Evolutionary conservation across 805 yeast species (phyloP), one percentile per base, ranked within the genome.

Genomic region (Yarrowia divulgata): DNA sequence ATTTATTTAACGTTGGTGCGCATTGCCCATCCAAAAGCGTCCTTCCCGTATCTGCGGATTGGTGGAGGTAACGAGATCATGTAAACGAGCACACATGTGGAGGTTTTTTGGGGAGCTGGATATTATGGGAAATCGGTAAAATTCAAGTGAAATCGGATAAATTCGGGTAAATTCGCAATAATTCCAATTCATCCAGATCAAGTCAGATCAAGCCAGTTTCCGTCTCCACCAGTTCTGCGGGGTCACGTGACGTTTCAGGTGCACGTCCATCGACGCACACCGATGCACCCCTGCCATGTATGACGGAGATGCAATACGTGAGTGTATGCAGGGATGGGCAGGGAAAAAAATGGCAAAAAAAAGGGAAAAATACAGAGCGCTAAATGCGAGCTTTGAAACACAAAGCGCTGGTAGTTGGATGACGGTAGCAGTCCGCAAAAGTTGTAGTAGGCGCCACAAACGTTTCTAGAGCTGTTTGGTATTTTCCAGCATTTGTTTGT

Each of bases 1-100:
- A 45, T 45, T 19, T 29, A 8, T 50, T 50, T 34, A 34, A 9
- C 1, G 42, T 35, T 52, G 9, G 42, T n/a, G 58, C 58, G 58
- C 58, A 52, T 52, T 52, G 58, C 58, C 32, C 19, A 52, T 52
- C 58, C 58, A 35, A 52, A 52, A 35, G 58, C 58, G 58, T 52
- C 58, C n/a, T 9, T 32, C 40, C 37, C 18, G 37, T 34, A 50
- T 23, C 18, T 2, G 50, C 50, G n/a, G 8, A 9, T 29, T 29
- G 54, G 35, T 49, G 54, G 54, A 49, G 54, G 37, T 23, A 8
- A 16, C 29, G 29, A 16, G 45, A 18, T n/a, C 45, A 23, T 23
- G 29, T 23, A 23, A 23, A 23, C 29, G 29, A 23, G 29, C 29
- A 23, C 45, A 40, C 45, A 40, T 40, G 45, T 40, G 45, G 45